Conservation (phyloP, 768 basidiomycete genomes). For the Lentinula boryana region DNA sequence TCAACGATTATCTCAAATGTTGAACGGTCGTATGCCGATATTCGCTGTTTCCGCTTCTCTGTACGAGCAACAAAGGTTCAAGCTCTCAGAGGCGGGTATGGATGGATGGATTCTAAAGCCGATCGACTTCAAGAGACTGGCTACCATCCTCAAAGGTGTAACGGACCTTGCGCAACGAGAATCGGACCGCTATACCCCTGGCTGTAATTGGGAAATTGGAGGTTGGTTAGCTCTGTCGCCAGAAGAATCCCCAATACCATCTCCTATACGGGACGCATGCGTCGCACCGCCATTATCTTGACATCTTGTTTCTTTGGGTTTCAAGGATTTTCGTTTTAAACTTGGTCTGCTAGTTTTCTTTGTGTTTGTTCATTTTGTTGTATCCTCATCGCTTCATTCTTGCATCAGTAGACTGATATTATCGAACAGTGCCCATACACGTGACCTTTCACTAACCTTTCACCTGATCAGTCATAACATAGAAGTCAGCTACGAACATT, state of each 20-base stretch:
- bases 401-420: no score
- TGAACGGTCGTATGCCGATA: slow-evolving; percentile 69
- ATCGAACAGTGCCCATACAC: no score
- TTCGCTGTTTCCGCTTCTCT: slow-evolving; percentile 80
- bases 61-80: slow-evolving; percentile 46
- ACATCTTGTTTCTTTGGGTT: not conserved
- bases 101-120: slow-evolving; percentile 87
- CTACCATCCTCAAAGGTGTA: slow-evolving; percentile 52
- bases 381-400: no score
- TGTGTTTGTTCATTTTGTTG: no score
- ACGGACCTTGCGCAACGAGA: slow-evolving; percentile 44
- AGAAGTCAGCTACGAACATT: no score
- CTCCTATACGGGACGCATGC: not conserved
- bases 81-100: slow-evolving; percentile 50
- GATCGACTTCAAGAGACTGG: slow-evolving; percentile 67
- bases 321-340: no score
- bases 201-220: slow-evolving; percentile 55
- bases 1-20: slow-evolving; percentile 33
- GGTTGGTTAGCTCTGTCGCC: slow-evolving; percentile 42
- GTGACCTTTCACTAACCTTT: no score
- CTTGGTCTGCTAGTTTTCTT: no score
- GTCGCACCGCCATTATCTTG: not conserved
- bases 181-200: slow-evolving; percentile 44
- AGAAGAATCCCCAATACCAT: not conserved
- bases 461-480: no score